Evolutionary conservation across 768 basidiomycete species (phyloP).

Genomic region (Pholiota microspora): DNA sequence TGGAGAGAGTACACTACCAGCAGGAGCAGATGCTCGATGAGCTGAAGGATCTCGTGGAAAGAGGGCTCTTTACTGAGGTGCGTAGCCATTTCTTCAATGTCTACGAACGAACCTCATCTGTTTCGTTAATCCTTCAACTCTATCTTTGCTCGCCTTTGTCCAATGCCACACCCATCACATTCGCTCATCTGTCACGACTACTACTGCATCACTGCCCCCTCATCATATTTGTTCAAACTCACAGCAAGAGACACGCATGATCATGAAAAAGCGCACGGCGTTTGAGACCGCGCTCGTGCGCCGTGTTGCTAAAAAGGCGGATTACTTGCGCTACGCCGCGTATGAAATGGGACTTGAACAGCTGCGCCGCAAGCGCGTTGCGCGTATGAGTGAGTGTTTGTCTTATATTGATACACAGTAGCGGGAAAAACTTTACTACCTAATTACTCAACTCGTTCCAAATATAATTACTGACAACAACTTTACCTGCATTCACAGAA

Average conservation of each 20-base stretch:
- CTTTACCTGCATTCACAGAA: too few species aligned
- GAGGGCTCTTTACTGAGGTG: constrained; percentile 80
- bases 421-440: too few species aligned
- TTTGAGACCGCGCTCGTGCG: constrained; percentile 86
- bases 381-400: constrained; percentile 60
- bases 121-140: background rate
- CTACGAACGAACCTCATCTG: too few species aligned
- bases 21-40: constrained; percentile 96
- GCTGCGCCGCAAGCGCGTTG: constrained; percentile 70
- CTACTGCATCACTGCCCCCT: too few species aligned
- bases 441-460: background rate
- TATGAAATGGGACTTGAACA: constrained; percentile 91
- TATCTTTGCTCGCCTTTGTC: constrained; percentile 7
- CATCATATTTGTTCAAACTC: too few species aligned
- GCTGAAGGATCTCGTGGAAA: constrained; percentile 89
- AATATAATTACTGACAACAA: too few species aligned
- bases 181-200: too few species aligned
- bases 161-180: too few species aligned
- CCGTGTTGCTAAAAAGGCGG: constrained; percentile 79
- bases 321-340: constrained; percentile 87
- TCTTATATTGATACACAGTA: too few species aligned
- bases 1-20: constrained; percentile 94
- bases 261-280: constrained; percentile 78
- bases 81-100: constrained; percentile 19
- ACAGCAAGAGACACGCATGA: constrained; percentile 78